Base-by-base conservation (phyloP, 805 yeast species). In the Starmerella lactis-condensi region DNA sequence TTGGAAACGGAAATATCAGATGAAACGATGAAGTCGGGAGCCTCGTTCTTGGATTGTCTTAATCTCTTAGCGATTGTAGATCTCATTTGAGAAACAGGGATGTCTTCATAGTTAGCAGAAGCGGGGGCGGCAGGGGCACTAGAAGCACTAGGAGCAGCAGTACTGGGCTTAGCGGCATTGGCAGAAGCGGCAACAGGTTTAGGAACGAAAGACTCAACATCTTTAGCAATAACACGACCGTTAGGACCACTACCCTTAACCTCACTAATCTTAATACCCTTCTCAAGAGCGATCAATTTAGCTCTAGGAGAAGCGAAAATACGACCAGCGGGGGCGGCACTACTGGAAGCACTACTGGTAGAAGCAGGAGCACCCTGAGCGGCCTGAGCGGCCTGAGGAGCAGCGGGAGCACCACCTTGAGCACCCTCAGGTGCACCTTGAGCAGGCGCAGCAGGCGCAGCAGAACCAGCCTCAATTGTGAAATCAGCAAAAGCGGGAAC, bases 271-370 rank as follows among this genome's bases (percentile, higher is more conserved):
- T 91, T 66, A 50, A 85, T 64, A 48, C 96, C 98, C 56, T 74
- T 69, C 57, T 85, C 94, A 44, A 83, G 64, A 37, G 98, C 98
- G 41, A 89, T 62, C 43, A 71, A 72, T 66, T 85, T 85, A 38
- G 98, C 98, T 43, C 76, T 62, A 36, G 98, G 98, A 39, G 96
- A 83, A 27, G 96, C 96, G 44, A 79, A 55, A 54, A 89, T 75
- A 59, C 94, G 70, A 45, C 64, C 75, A 32, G 65, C 60, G 12
- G 54, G 29, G 22, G 57, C 32, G 8, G 50, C 29, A 33, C 16
- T 26, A 35, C 27, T 13, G 9, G 29, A 4, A 14, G 31, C 6
- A 20, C 17, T 19, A 17, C 22, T 12, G 25, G 22, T 3, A 17
- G 18, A 15, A 6, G 35, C 31, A 10, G 46, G 48, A 27, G 45